Base-by-base conservation (phyloP, 129 eudicot genomes). In the Silybum marianum region DNA sequence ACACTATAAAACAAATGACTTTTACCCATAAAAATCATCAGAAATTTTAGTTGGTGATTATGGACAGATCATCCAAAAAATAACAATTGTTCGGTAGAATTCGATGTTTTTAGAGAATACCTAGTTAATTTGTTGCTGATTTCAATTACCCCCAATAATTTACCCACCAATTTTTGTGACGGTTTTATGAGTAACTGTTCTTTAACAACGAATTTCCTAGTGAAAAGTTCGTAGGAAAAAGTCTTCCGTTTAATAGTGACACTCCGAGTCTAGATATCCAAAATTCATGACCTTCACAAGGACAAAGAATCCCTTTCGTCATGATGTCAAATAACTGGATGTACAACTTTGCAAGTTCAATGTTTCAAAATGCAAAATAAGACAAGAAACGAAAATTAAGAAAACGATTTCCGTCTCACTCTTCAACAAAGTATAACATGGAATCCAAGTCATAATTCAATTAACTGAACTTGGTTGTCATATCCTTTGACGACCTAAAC, bases 371-470 rank as follows among this genome's bases (percentile, higher is more conserved):
- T 14, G 63, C 63, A 63, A 63, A 63, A 63, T 22, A 63, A 71
- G 77, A 83, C 44, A 77, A 65, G 44, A 71, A 23, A 18, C 23
- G 25, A 69, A 22, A 30, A 83, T 39, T 19, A 24, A 73, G 46
- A 74, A 73, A 81, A 86, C 67, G 76, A 77, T 77, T 80, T 79
- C 78, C 84, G 34, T 71, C 86, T 85, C 81, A 79, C 72, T 65
- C 8, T 80, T 85, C 85, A 83, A 85, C 84, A 77, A 82, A 63
- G 13, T 54, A 13, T 32, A 79, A 82, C 83, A 82, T 85, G 93
- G 88, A 76, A 79, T 89, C 89, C 93, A 79, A 69, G 90, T 89
- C 93, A 89, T 74, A 72, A 46, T 82, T 79, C 92, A 89, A 73
- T 63, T 22, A 63, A 63, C 13, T 65, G 58, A 80, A 77, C 71